A percentile compares a stretch with the other conserved stretches of the same genome.
These are phyloP conservation scores for Phlyctochytrium planicorne DNA, from an alignment of 192 early-diverging fungal genomes.

Conservation along the genomic window DNA sequence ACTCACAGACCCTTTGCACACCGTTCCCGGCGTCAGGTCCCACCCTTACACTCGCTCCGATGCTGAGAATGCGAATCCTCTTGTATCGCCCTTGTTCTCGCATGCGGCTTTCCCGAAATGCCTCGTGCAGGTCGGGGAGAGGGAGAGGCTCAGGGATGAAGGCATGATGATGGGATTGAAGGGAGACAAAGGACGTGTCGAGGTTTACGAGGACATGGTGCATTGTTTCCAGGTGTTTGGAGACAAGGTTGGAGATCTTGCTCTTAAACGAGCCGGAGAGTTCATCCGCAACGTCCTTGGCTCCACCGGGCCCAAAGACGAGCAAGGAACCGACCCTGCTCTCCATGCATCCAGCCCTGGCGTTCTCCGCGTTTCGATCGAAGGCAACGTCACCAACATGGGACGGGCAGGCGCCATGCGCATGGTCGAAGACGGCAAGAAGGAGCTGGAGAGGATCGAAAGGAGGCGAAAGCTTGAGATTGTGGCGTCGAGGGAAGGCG, in stretches of 20 bases:
- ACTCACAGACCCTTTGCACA: slow-evolving; percentile 15
- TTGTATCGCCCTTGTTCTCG: slow-evolving; percentile 28
- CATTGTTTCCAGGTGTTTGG: slow-evolving; percentile 38
- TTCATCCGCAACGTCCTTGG: slow-evolving; percentile 9
- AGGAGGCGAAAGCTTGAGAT: not conserved
- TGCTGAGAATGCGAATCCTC: slow-evolving; percentile 25
- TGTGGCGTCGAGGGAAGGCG: not conserved
- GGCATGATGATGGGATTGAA: slow-evolving; percentile 23
- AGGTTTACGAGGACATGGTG: slow-evolving; percentile 29
- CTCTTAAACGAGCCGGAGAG: slow-evolving; percentile 19
- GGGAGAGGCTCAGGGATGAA: slow-evolving; percentile 33
- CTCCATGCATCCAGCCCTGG: not conserved
- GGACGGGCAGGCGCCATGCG: slow-evolving; percentile 1
- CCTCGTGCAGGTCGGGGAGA: slow-evolving; percentile 28
- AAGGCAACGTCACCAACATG: slow-evolving; percentile 7
- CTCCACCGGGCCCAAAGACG: not conserved
- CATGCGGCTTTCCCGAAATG: slow-evolving; percentile 16
- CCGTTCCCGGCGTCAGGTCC: slow-evolving; percentile 11
- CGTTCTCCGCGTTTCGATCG: slow-evolving; percentile 10
- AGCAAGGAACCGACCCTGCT: not conserved
- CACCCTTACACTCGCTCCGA: slow-evolving; percentile 33
- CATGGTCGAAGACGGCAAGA: slow-evolving; percentile 17
- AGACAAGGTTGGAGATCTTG: slow-evolving; percentile 7
- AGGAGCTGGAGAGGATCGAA: slow-evolving; percentile 12
- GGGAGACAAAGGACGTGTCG: slow-evolving; percentile 12